A percentile compares a stretch with the other conserved stretches of the same genome.
These are phyloP conservation scores for Ceratocystis albifundus DNA, from an alignment of 2,329 filamentous ascomycete genomes.

Conservation along the genomic window DNA sequence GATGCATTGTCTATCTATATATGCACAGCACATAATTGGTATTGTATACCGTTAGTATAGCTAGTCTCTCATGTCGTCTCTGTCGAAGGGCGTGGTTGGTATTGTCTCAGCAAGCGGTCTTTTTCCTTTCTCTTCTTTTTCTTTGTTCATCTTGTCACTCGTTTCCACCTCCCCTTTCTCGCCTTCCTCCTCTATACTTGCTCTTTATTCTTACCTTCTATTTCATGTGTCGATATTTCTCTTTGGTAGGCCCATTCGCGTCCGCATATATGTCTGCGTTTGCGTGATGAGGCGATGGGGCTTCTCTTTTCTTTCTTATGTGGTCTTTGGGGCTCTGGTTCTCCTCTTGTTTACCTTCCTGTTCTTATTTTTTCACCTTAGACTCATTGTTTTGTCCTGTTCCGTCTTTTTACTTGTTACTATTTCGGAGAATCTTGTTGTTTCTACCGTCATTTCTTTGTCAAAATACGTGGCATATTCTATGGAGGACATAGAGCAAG, in stretches of 20 bases:
- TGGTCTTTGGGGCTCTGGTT: slow-evolving; percentile 10
- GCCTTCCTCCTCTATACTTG: no score
- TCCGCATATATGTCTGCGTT: not conserved
- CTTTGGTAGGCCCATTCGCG: not conserved
- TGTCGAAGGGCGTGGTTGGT: not conserved
- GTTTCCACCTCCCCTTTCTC: not conserved
- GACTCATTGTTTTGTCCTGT: not conserved
- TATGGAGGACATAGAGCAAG: no score
- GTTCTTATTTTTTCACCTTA: not conserved
- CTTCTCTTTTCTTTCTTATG: slow-evolving; percentile 15
- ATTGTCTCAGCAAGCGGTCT: not conserved
- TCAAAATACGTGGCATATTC: not conserved
- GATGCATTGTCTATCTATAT: not conserved
- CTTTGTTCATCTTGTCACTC: not conserved
- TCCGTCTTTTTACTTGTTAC: not conserved
- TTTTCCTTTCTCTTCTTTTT: slow-evolving; percentile 5
- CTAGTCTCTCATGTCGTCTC: not conserved
- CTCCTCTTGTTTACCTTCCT: slow-evolving; percentile 3
- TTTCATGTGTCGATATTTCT: slow-evolving; percentile 4
- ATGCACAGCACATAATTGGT: not conserved
- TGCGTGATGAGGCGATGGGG: not conserved
- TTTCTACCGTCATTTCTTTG: not conserved
- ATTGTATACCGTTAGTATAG: not conserved
- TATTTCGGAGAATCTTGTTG: not conserved
- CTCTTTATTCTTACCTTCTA: slow-evolving; percentile 10